Evolutionary conservation across 2,329 filamentous ascomycete genomes (phyloP), one percentile per base, ranked within the genome.

Genomic region (Fusarium circinatum): DNA sequence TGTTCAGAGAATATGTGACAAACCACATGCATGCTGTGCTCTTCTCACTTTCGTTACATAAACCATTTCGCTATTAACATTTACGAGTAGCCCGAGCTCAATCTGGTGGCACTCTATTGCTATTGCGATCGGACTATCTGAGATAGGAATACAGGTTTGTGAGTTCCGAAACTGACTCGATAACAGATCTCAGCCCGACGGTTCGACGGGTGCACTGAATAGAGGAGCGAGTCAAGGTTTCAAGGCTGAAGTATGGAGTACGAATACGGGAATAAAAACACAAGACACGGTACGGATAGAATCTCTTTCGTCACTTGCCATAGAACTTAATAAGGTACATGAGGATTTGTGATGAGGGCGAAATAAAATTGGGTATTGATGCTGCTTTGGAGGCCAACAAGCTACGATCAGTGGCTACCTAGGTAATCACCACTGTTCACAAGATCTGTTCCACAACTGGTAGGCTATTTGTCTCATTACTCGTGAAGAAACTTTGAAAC

Each of bases 191-290:
- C 34, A 64, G 41, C 34, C 45, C 20, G 32, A 22, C 22, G 26
- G 38, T 41, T 44, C 30, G 48, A 44, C 10, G 42, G 42, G 26
- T 63, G 45, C 41, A 42, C 55, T 36, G 41, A 32, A 36, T n/a
- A 44, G 15, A 28, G 41, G 36, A 34, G 38, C 61, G 56, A 75
- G 69, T 73, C 54, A 63, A 68, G 62, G 38, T 48, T 52, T 48
- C 30, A 44, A 62, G 45, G 28, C 52, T 51, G 48, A 64, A 58
- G 44, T 34, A 63, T 30, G 57, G 60, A 62, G 72, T 70, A 70
- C 65, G 55, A 75, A 75, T 73, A 70, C 49, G 66, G 65, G 30
- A 39, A 68, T 62, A 61, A 61, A 62, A 41, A 32, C 45, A 68
- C 39, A 6, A 8, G 34, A 8, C 24, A 22, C 15, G 15, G 26